A percentile compares a stretch with the other conserved stretches of the same genome.
Evolutionary conservation across 306 rosid genomes (phyloP).

Genomic region (Quercus aquifolioides): DNA sequence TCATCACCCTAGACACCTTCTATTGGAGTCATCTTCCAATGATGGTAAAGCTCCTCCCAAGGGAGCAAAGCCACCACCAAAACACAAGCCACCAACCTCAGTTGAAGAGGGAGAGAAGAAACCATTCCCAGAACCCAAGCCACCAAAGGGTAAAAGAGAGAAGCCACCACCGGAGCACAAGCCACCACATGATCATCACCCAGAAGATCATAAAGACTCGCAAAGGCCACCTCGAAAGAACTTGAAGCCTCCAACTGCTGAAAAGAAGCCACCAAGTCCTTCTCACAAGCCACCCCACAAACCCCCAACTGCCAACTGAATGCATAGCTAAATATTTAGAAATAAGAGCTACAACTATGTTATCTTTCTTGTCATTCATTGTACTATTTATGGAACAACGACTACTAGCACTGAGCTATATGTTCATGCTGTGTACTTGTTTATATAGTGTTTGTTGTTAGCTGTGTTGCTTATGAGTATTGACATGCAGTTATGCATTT

Average conservation of each 20-base stretch:
- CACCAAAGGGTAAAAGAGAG: not conserved
- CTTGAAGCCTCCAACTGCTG: not conserved
- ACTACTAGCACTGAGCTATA: not conserved
- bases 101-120: not conserved
- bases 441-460: not conserved
- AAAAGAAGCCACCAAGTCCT: not conserved
- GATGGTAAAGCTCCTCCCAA: not conserved
- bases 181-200: not conserved
- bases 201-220: not conserved
- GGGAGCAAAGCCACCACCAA: not conserved
- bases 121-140: not conserved
- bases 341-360: not conserved
- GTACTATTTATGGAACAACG: not conserved
- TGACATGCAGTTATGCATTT: not conserved
- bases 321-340: not conserved
- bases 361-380: not conserved
- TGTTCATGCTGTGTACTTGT: not conserved
- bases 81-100: not conserved
- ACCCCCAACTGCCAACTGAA: not conserved
- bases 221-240: not conserved
- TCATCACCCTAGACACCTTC: not conserved
- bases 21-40: not conserved
- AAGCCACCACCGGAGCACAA: constrained; percentile 7
- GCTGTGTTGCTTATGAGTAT: not conserved
- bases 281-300: not conserved